Evolutionary conservation across 2,329 filamentous ascomycete species (phyloP).

Genomic region (Microdochium paspali): DNA sequence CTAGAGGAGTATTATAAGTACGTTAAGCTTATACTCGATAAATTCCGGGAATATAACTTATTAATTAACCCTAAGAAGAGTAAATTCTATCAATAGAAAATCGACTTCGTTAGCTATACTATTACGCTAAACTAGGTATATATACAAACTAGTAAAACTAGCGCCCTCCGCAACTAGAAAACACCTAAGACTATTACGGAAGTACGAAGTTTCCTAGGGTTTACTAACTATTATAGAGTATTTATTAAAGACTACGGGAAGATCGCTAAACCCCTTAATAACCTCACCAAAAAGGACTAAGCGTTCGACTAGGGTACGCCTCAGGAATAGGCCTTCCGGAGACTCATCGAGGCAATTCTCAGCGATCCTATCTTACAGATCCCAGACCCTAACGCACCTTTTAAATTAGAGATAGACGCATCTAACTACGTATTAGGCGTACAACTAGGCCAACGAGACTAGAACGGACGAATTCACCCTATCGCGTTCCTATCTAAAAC

Average conservation of each 20-base stretch:
- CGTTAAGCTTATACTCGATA: conserved; percentile 10
- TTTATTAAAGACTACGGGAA: conserved; percentile 16
- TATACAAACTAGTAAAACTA: conserved; percentile 15
- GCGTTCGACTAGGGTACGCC: background rate
- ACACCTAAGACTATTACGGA: conserved; percentile 8
- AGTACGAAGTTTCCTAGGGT: conserved; percentile 18
- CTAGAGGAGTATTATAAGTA: conserved; percentile 13
- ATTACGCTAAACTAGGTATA: conserved; percentile 13
- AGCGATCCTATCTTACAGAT: background rate
- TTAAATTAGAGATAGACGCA: conserved; percentile 13
- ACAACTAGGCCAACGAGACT: background rate
- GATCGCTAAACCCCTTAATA: conserved; percentile 7
- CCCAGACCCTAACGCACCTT: conserved; percentile 2
- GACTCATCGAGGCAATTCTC: background rate
- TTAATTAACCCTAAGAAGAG: conserved; percentile 16
- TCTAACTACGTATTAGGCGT: conserved; percentile 8
- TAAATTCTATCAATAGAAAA: conserved; percentile 15
- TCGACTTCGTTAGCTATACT: conserved; percentile 19
- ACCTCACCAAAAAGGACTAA: conserved; percentile 6
- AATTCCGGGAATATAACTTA: background rate
- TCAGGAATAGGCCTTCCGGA: background rate
- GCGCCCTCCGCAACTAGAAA: conserved; percentile 13
- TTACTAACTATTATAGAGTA: conserved; percentile 20
- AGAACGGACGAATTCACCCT: conserved; percentile 3
- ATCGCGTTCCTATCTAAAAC: conserved; percentile 9